Base-by-base conservation (phyloP, 306 rosid species). In the Malus fusca region DNA sequence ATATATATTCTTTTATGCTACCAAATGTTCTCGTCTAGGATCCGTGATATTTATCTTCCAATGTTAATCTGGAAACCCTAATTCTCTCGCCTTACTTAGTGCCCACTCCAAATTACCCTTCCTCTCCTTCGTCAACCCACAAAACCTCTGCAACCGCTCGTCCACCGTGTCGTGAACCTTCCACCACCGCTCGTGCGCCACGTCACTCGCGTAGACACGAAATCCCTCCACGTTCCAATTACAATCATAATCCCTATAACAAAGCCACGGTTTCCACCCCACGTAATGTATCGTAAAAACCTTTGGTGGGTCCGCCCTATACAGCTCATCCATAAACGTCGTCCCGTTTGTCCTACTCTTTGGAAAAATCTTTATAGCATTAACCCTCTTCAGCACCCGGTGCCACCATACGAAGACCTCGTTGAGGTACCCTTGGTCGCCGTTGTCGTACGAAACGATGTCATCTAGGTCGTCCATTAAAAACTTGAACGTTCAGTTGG, bases 381-480 rank as follows among this genome's bases (percentile, higher is more conserved):
- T 95, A 64, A 88, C 92, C 6, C 97, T 80, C 74, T 96, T 78
- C 0, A 97, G 96, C 4, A 95, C 70, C 14, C 98, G 78, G 75
- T 95, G 98, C 98, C 98, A 95, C 98, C 98, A 95, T 63, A 92
- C 93, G 72, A 90, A 92, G 21, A 95, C 78, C 87, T 95, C 97
- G 78, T 94, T 94, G 10, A 94, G 82, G 37, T 87, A 94, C 2
- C 98, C 98, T 68, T 95, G 98, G 77, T 95, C 97, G 0, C 97
- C 97, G 0, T 97, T 97, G 33, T 92, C 90, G 79, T 92, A 92
- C 0, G 97, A 95, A 0, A 95, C 59, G 25, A 95, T 80, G 51
- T 89, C 90, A 11, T 83, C 6, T 0, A 90, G 84, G 4, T 60
- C 56, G 5, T 82, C 81, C 96, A 95, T 95, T 4, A 92, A 68